phyloP scores from a whole-genome alignment of 371 early-diverging fungal genomes.

The Coemansia sp. region DNA sequence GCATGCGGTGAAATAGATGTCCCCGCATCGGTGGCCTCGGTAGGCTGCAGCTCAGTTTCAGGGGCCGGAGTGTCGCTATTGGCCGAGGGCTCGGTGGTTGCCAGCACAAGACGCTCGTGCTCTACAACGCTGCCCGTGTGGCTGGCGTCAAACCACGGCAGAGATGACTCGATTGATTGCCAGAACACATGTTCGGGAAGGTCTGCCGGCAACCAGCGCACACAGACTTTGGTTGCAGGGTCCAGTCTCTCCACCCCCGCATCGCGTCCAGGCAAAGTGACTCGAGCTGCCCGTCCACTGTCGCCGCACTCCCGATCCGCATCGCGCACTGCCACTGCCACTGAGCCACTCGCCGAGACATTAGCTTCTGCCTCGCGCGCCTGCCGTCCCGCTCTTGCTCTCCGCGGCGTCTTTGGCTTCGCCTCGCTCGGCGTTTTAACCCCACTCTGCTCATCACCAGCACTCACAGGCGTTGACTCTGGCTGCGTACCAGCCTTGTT shows the following conservation, averaged over 20 bases:
- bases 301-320: neutral
- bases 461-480: neutral
- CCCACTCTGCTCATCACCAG: neutral
- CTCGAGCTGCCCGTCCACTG: neutral
- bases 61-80: neutral
- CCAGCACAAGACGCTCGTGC: slow-evolving; percentile 9
- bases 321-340: neutral
- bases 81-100: neutral
- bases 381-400: neutral
- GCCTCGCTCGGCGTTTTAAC: no score
- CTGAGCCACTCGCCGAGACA: neutral
- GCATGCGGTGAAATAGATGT: neutral
- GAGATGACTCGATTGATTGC: slow-evolving; percentile 42
- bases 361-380: neutral
- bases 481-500: neutral
- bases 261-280: neutral
- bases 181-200: slow-evolving; percentile 54
- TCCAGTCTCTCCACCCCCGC: neutral
- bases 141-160: slow-evolving; percentile 44
- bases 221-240: slow-evolving; percentile 25
- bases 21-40: no score
- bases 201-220: slow-evolving; percentile 51
- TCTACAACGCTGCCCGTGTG: slow-evolving; percentile 10
- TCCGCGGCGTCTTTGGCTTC: neutral
- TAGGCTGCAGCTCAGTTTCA: neutral